These are phyloP conservation scores for Zea mays DNA, from an alignment of 176 grass and related monocot species.

Conservation along the genomic window DNA sequence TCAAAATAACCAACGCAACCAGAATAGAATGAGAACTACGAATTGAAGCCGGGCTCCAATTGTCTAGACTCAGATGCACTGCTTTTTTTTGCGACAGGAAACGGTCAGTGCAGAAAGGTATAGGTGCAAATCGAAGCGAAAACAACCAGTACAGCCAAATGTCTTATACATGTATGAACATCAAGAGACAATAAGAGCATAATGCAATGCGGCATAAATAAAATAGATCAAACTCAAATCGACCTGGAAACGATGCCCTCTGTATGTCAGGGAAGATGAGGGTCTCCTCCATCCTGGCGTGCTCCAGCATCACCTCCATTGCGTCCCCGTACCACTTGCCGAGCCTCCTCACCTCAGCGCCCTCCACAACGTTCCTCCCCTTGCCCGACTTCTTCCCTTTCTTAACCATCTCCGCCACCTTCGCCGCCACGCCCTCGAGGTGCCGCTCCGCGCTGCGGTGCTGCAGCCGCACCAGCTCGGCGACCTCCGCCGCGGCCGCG, in stretches of 20 bases:
- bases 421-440: slow-evolving; percentile 62
- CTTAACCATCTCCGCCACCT: slow-evolving; percentile 63
- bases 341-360: slow-evolving; percentile 67
- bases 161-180: background rate
- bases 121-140: background rate
- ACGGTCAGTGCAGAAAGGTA: background rate
- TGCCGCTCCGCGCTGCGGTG: slow-evolving; percentile 83
- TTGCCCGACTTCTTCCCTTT: slow-evolving; percentile 62
- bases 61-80: slow-evolving; percentile 19
- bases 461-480: slow-evolving; percentile 71
- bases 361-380: slow-evolving; percentile 37
- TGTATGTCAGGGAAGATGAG: slow-evolving; percentile 82
- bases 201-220: background rate
- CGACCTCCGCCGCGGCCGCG: slow-evolving; percentile 53
- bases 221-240: slow-evolving; percentile 4
- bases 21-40: slow-evolving; percentile 1
- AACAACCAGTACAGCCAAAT: background rate
- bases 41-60: background rate
- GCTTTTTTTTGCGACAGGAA: background rate
- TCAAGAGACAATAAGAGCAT: background rate
- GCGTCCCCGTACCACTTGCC: slow-evolving; percentile 71
- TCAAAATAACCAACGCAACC: slow-evolving; percentile 9
- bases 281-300: slow-evolving; percentile 96
- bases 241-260: slow-evolving; percentile 68
- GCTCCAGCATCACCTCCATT: slow-evolving; percentile 95